phyloP scores from a whole-genome alignment of 1,139 yeast species.

The Geotrichum aggregatum region DNA sequence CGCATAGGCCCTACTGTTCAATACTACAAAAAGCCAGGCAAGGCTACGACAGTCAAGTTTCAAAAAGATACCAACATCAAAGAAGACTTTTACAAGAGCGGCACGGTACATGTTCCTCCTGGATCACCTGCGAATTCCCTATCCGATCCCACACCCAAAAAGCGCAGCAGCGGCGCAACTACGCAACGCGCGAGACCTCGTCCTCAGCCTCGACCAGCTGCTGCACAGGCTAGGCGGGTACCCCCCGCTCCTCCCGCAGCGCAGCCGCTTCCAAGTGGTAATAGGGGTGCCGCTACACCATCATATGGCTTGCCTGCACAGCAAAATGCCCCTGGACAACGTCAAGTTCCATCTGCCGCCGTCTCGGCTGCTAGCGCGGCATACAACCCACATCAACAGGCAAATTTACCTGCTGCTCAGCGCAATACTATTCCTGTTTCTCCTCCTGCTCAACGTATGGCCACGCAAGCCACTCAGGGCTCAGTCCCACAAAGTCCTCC shows the following conservation, averaged over 20 bases:
- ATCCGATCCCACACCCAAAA: slow-evolving; percentile 69
- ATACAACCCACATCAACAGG: slow-evolving; percentile 8
- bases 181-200: slow-evolving; percentile 8
- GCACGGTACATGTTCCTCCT: slow-evolving; percentile 72
- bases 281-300: neutral
- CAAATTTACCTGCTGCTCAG: neutral
- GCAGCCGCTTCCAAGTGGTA: slow-evolving; percentile 19
- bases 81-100: slow-evolving; percentile 80
- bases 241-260: slow-evolving; percentile 20
- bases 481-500: neutral
- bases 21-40: slow-evolving; percentile 88
- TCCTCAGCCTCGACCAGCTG: slow-evolving; percentile 16
- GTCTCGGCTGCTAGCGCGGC: slow-evolving; percentile 16
- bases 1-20: slow-evolving; percentile 68
- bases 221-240: slow-evolving; percentile 21
- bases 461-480: slow-evolving; percentile 6
- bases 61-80: slow-evolving; percentile 53
- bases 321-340: neutral
- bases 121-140: slow-evolving; percentile 73
- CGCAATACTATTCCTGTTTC: slow-evolving; percentile 11
- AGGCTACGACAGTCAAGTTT: slow-evolving; percentile 66
- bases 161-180: slow-evolving; percentile 26
- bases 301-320: neutral
- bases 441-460: slow-evolving; percentile 4
- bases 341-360: neutral